Base-by-base conservation (phyloP, 2,329 filamentous ascomycete species). In the Sphaerostilbella broomeana region DNA sequence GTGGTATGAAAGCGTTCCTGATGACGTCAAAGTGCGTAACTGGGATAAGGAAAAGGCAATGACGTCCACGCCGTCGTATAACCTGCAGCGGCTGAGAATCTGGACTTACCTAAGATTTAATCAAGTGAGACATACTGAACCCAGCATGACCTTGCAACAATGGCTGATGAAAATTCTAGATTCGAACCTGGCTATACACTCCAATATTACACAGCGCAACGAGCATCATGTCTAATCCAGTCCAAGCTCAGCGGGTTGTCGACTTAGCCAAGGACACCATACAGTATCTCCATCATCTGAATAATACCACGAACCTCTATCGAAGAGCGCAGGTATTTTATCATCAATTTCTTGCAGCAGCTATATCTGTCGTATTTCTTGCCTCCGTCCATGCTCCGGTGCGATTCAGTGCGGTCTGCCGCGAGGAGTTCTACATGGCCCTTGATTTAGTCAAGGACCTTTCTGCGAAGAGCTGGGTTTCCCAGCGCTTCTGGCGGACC, bases 61-160 rank as follows among this genome's bases (percentile, higher is more conserved):
- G 64, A 78, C 55, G 51, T 72, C 72, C 8, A 69, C 71, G 1
- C 70, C 74, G 1, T 76, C 73, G 15, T 82, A 86, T 47, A 79
- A 80, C 46, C 65, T 82, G 15, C 79, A 81, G 50, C 80, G 89
- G 5, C 68, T 94, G 10, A 82, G 85, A 44, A 81, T 95, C 32
- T 79, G 92, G 58, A 81, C 92, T 13, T 92, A 94, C 56, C 68
- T 95, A 12, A 79, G 89, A 26, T 77, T 87, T 28, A 95, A 95
- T 52, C 88, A 94, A 57, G 69, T 69, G 41, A 41, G 63, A 43
- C 16, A 6, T 20, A 10, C 4, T 11, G 12, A n/a, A 18, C 5
- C 4, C 13, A 6, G 4, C n/a, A 35, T 11, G 7, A 4, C 4
- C 5, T 4, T 13, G 25, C 10, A 25, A 12, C 11, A 13, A 6